phyloP scores from a whole-genome alignment of 1,139 yeast genomes.

The Kodamaea fungicola region DNA sequence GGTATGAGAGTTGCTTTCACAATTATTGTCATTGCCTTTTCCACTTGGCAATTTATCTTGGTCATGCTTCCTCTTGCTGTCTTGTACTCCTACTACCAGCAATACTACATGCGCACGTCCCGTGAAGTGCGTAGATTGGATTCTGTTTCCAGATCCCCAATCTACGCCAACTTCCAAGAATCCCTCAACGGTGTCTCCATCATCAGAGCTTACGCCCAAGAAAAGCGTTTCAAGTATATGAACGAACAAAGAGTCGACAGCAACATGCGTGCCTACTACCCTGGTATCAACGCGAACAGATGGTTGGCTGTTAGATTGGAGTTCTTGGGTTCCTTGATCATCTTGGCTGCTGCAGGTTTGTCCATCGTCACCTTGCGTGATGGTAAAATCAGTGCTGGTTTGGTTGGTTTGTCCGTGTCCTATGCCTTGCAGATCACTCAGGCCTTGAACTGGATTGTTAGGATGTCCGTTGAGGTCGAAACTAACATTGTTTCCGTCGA shows the following conservation, averaged over 20 bases:
- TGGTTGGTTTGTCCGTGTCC: constrained; percentile 89
- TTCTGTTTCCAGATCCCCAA: constrained; percentile 89
- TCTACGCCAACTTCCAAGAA: constrained; percentile 96
- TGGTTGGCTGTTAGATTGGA: constrained; percentile 96
- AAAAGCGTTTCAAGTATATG: constrained; percentile 64
- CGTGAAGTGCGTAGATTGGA: constrained; percentile 94
- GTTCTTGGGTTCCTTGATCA: constrained; percentile 82
- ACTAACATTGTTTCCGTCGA: constrained; percentile 96
- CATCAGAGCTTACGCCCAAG: constrained; percentile 84
- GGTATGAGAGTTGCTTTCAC: constrained; percentile 75
- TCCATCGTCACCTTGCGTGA: constrained; percentile 65
- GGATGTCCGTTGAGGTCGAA: constrained; percentile 98
- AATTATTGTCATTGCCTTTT: constrained; percentile 72
- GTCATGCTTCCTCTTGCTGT: constrained; percentile 67
- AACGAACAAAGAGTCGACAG: constrained; percentile 78
- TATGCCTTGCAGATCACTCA: constrained; percentile 92
- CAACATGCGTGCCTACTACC: constrained; percentile 89
- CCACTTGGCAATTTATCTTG: constrained; percentile 84
- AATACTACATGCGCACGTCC: constrained; percentile 83
- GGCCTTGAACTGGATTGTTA: constrained; percentile 91
- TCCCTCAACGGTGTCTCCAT: constrained; percentile 86
- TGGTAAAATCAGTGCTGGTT: constrained; percentile 78
- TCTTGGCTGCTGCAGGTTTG: constrained; percentile 80
- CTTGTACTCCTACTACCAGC: constrained; percentile 80
- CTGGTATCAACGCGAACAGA: constrained; percentile 90